Evolutionary conservation across 306 rosid species (phyloP).

Genomic region (Purshia tridentata): DNA sequence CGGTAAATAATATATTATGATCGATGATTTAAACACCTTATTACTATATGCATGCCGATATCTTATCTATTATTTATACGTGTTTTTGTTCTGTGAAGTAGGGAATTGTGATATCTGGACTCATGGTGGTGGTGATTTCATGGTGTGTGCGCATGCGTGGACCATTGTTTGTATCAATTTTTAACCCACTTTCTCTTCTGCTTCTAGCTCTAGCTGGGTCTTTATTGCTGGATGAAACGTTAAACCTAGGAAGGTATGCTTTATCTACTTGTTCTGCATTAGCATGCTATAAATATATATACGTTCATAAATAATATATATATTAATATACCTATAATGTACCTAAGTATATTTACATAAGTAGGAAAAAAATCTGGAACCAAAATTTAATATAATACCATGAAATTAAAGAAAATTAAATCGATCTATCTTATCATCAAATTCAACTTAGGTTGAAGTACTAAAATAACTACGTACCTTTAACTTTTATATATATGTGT

Average conservation of each 20-base stretch:
- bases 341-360: too few species aligned
- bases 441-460: too few species aligned
- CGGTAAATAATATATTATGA: background rate
- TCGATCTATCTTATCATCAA: too few species aligned
- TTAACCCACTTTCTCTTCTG: constrained; percentile 6
- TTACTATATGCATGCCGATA: background rate
- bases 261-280: too few species aligned
- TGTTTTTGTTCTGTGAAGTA: background rate
- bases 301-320: too few species aligned
- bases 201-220: constrained; percentile 24
- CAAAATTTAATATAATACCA: too few species aligned
- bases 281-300: background rate
- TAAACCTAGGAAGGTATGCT: constrained; percentile 21
- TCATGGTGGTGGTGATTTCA: background rate
- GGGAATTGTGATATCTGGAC: constrained; percentile 31
- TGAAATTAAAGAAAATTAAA: too few species aligned
- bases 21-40: too few species aligned
- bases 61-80: background rate
- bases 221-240: constrained; percentile 21
- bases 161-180: constrained; percentile 27
- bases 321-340: background rate
- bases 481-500: too few species aligned
- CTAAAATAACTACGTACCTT: too few species aligned
- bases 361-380: too few species aligned
- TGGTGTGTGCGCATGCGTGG: constrained; percentile 35